These are phyloP conservation scores for Ceratobasidium sp. DNA, from an alignment of 1,284 basidiomycete species.

Conservation along the genomic window DNA sequence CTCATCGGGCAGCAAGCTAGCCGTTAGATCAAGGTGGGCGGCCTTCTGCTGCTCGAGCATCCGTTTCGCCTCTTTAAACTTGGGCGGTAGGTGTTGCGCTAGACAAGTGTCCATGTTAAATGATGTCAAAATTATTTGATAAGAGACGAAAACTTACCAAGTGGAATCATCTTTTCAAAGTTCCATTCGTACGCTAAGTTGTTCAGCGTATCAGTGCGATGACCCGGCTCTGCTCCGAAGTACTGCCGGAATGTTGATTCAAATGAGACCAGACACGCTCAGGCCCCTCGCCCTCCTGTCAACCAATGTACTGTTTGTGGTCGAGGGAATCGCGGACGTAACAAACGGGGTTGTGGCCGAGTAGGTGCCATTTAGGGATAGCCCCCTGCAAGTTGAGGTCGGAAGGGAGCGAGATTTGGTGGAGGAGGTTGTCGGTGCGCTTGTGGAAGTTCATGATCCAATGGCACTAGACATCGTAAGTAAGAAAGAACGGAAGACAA, in stretches of 20 bases:
- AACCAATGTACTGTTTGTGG: neutral
- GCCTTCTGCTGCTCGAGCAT: neutral
- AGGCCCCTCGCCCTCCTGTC: conserved; percentile 15
- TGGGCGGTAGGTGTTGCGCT: neutral
- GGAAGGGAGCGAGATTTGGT: neutral
- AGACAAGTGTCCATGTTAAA: no score
- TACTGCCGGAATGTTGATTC: conserved; percentile 17
- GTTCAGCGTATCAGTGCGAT: neutral
- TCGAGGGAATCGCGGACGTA: conserved; percentile 1
- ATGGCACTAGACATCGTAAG: conserved; percentile 30
- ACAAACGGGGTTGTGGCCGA: neutral
- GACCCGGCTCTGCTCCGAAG: conserved; percentile 12
- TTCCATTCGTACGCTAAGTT: conserved; percentile 25
- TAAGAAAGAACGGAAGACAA: neutral
- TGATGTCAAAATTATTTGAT: neutral
- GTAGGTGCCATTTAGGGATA: conserved; percentile 23
- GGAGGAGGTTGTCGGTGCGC: neutral
- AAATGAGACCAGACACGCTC: conserved; percentile 15
- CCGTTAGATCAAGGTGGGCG: neutral
- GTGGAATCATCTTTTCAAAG: neutral
- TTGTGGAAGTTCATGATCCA: neutral
- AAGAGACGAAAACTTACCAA: neutral
- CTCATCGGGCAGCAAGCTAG: neutral
- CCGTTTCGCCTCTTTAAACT: neutral
- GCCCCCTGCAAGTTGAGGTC: conserved; percentile 3